phyloP scores from a whole-genome alignment of 495 filamentous ascomycete species.

The Trichoderma parareesei region DNA sequence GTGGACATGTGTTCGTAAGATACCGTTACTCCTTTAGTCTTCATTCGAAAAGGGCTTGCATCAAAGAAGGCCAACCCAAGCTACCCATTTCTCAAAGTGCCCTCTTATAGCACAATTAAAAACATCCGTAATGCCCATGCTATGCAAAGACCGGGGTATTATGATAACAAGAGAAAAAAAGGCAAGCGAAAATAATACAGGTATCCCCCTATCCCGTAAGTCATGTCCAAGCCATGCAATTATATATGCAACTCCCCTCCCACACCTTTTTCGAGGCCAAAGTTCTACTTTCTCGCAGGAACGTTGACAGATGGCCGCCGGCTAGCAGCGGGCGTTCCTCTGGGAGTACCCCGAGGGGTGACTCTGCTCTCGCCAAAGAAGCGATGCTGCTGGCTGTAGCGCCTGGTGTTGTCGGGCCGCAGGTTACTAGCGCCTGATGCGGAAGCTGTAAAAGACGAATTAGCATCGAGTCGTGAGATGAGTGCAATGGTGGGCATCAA shows the following conservation, averaged over 20 bases:
- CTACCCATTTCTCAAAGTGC: too few species aligned
- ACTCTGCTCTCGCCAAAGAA: conserved; percentile 11
- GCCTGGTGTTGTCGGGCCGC: background rate
- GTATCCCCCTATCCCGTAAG: background rate
- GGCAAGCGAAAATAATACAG: background rate
- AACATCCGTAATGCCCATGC: background rate
- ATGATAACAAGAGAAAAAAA: background rate
- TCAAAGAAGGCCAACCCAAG: too few species aligned
- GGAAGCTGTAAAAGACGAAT: background rate
- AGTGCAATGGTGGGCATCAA: background rate
- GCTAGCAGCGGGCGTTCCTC: conserved; percentile 9
- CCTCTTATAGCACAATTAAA: too few species aligned
- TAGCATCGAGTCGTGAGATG: background rate
- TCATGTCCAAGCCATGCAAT: background rate
- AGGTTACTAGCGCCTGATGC: background rate
- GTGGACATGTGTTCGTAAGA: too few species aligned
- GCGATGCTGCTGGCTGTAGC: conserved; percentile 10
- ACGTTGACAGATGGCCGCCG: background rate
- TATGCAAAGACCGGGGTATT: background rate
- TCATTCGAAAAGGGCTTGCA: too few species aligned
- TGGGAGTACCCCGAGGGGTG: conserved; percentile 4
- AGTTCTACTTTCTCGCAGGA: background rate
- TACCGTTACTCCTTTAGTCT: too few species aligned
- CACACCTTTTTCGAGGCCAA: background rate
- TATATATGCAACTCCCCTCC: background rate